Evolutionary conservation across 352 stramenopile species (phyloP).

Genomic region (Labyrinthula sp.): DNA sequence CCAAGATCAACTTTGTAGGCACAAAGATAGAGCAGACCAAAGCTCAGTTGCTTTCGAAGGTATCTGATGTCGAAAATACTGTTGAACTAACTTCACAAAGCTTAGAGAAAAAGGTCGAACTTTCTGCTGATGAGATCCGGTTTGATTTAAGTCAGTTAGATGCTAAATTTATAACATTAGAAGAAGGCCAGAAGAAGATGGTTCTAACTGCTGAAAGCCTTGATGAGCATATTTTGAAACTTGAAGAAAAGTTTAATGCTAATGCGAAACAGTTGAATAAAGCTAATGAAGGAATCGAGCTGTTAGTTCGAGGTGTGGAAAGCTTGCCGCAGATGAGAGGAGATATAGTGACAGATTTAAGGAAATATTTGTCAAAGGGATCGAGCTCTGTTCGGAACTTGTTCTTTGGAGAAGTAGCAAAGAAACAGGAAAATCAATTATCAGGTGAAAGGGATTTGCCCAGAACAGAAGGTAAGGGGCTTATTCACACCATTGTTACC

Average conservation of each 20-base stretch:
- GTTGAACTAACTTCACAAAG: constrained; percentile 8
- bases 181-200: constrained; percentile 12
- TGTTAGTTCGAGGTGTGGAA: too few relatives aligned
- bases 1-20: constrained; percentile 21
- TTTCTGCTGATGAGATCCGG: constrained; percentile 23
- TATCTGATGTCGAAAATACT: constrained; percentile 23
- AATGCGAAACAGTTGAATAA: constrained; percentile 11
- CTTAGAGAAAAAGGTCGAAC: constrained; percentile 22
- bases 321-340: too few relatives aligned
- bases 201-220: constrained; percentile 21
- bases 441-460: too few relatives aligned
- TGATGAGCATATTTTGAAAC: constrained; percentile 22
- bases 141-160: constrained; percentile 10
- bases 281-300: constrained; percentile 24
- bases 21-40: constrained; percentile 17
- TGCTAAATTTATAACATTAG: constrained; percentile 23
- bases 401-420: too few relatives aligned
- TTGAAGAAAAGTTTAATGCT: constrained; percentile 11
- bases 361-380: too few relatives aligned
- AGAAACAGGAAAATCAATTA: too few relatives aligned
- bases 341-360: too few relatives aligned
- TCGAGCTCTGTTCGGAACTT: too few relatives aligned
- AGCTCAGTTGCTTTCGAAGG: constrained; percentile 23
- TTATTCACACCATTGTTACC: too few relatives aligned
- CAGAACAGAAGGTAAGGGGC: too few relatives aligned